Percentiles rank a stretch among this genome's conserved stretches.
These are phyloP conservation scores for Thermomucor indicae-seudaticae DNA, from an alignment of 371 early-diverging fungal genomes.

Conservation along the genomic window DNA sequence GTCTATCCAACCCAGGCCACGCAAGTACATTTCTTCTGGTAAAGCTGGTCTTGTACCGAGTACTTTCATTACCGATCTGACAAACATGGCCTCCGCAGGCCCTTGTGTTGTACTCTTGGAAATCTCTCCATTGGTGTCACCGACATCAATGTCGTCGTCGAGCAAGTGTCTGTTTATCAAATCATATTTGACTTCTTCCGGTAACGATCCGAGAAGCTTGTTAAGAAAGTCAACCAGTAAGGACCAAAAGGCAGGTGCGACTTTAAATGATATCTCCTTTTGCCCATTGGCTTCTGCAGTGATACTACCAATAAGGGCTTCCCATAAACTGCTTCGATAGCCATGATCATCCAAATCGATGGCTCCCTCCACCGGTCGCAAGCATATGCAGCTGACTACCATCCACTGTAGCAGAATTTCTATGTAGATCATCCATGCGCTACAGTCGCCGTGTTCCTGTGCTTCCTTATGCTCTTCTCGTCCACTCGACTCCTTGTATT, in stretches of 20 bases:
- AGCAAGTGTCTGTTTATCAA: slow-evolving; percentile 31
- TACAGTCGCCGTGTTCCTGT: slow-evolving; percentile 5
- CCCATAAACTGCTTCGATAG: slow-evolving; percentile 36
- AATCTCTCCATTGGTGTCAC: neutral
- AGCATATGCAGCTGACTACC: slow-evolving; percentile 28
- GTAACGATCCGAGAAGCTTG: slow-evolving; percentile 20
- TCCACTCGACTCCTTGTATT: neutral
- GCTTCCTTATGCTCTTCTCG: neutral
- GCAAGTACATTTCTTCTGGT: slow-evolving; percentile 38
- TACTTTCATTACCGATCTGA: slow-evolving; percentile 7
- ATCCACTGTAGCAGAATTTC: slow-evolving; percentile 45
- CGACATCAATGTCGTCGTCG: slow-evolving; percentile 10
- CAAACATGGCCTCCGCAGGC: slow-evolving; percentile 13
- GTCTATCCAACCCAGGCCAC: slow-evolving; percentile 49
- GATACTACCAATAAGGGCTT: slow-evolving; percentile 13
- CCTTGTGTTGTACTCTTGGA: too few relatives aligned
- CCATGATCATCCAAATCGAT: too few relatives aligned
- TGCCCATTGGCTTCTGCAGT: neutral
- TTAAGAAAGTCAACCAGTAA: slow-evolving; percentile 30
- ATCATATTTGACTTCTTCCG: slow-evolving; percentile 25
- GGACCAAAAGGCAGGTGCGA: slow-evolving; percentile 26
- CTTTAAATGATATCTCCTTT: slow-evolving; percentile 3
- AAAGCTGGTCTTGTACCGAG: slow-evolving; percentile 26
- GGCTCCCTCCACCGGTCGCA: slow-evolving; percentile 4
- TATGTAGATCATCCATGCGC: slow-evolving; percentile 36